Conservation (phyloP, 1,284 basidiomycete species). For the Ceraceosorus bombacis region DNA sequence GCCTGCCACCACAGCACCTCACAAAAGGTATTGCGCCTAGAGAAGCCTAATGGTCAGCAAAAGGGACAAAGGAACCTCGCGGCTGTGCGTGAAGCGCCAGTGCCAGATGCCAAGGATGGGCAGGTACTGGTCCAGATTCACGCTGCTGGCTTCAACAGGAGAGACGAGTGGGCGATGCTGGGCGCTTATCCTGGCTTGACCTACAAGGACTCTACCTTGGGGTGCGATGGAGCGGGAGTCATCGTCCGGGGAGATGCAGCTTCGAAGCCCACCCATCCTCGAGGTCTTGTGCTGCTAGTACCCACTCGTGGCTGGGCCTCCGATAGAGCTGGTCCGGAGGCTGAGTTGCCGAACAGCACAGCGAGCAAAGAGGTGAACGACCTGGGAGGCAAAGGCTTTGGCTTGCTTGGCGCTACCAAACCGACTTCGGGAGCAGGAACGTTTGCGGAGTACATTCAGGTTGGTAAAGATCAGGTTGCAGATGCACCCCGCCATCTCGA, state of each 20-base stretch:
- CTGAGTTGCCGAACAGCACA: constrained; percentile 21
- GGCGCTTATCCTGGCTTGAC: constrained; percentile 68
- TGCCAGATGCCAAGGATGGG: constrained; percentile 3
- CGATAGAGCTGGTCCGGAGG: constrained; percentile 55
- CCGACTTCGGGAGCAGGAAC: constrained; percentile 54
- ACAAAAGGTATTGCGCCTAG: background rate
- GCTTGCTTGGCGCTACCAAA: constrained; percentile 34
- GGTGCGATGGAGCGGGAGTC: constrained; percentile 62
- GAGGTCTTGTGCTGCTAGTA: constrained; percentile 59
- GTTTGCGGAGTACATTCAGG: constrained; percentile 68
- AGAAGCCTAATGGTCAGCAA: background rate
- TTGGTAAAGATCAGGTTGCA: constrained; percentile 64
- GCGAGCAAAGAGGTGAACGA: constrained; percentile 20
- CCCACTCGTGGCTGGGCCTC: constrained; percentile 68
- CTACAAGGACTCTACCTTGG: constrained; percentile 58
- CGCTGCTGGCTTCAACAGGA: constrained; percentile 69
- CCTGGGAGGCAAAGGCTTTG: constrained; percentile 36
- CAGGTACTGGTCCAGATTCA: constrained; percentile 22
- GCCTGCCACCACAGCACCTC: too few relatives aligned
- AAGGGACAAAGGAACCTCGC: constrained; percentile 1
- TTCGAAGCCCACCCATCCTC: background rate
- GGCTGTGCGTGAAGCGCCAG: constrained; percentile 1
- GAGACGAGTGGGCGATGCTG: constrained; percentile 68
- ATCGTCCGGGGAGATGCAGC: constrained; percentile 40
- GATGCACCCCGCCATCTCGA: constrained; percentile 62